Conservation (phyloP, 139 green algal genomes). For the Chlamydomonas eustigma region DNA sequence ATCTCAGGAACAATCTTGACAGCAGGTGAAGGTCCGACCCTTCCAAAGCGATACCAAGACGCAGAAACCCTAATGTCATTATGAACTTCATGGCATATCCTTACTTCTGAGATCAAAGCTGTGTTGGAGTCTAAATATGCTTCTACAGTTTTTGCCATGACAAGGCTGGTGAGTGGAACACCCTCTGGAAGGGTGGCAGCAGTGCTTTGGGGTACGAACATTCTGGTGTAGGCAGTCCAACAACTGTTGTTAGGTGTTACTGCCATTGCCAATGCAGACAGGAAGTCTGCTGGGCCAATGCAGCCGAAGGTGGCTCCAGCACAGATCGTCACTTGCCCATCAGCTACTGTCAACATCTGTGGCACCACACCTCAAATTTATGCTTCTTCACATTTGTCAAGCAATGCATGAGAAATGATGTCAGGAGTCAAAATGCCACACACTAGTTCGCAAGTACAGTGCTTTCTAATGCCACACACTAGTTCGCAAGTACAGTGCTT, state of each 20-base stretch:
- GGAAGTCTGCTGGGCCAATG: conserved; percentile 52
- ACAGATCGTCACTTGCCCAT: conserved; percentile 49
- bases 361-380: no score
- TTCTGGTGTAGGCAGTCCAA: background rate
- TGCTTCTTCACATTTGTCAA: no score
- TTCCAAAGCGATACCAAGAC: no score
- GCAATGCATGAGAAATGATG: no score
- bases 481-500: no score
- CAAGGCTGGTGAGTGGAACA: background rate
- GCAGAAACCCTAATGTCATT: no score
- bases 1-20: no score
- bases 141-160: background rate
- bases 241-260: background rate
- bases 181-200: background rate
- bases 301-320: conserved; percentile 59
- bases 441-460: no score
- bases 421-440: no score
- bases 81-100: no score
- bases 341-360: conserved; percentile 32
- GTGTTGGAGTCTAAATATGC: background rate
- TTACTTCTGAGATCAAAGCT: background rate
- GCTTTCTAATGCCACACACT: no score
- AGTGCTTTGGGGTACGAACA: background rate
- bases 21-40: no score
- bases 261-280: conserved; percentile 7